These are phyloP conservation scores for Chytriomyces hyalinus DNA, from an alignment of 192 early-diverging fungal species.

Conservation along the genomic window DNA sequence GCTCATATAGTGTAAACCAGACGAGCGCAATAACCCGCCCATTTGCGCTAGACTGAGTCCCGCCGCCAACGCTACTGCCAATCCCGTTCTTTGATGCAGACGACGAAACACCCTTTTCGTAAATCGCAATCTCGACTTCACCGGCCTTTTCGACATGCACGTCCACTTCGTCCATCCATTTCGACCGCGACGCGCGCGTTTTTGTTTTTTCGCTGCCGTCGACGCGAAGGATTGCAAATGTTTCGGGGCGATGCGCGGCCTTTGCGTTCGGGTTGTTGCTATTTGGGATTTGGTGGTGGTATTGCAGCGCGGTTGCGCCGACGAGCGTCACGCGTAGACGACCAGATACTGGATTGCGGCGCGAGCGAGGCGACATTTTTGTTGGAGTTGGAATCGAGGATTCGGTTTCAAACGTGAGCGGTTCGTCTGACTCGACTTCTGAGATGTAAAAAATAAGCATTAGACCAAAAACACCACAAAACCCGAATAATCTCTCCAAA, in stretches of 20 bases:
- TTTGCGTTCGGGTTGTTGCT: neutral
- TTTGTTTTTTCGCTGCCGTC: slow-evolving; percentile 78
- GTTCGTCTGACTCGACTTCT: neutral
- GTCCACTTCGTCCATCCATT: slow-evolving; percentile 87
- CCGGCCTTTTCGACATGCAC: slow-evolving; percentile 86
- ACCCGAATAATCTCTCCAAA: neutral
- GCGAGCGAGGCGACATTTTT: slow-evolving; percentile 25
- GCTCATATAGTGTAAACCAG: slow-evolving; percentile 93
- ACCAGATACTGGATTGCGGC: slow-evolving; percentile 38
- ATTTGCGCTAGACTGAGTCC: neutral
- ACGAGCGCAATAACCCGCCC: slow-evolving; percentile 73
- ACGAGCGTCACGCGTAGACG: slow-evolving; percentile 45
- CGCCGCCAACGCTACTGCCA: slow-evolving; percentile 25
- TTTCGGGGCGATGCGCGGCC: slow-evolving; percentile 56
- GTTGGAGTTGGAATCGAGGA: neutral
- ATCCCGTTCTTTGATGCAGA: too few species aligned
- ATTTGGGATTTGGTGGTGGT: slow-evolving; percentile 55
- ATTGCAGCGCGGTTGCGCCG: slow-evolving; percentile 35
- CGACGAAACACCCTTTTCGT: slow-evolving; percentile 68
- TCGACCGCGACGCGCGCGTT: slow-evolving; percentile 66
- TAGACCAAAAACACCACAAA: neutral
- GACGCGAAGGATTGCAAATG: slow-evolving; percentile 78
- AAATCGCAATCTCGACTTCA: slow-evolving; percentile 90
- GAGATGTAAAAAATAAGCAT: neutral
- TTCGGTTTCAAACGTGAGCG: neutral